A percentile compares a stretch with the other conserved stretches of the same genome.
Conservation (phyloP, 2,329 filamentous ascomycete genomes). For the Bisporella sp. region DNA sequence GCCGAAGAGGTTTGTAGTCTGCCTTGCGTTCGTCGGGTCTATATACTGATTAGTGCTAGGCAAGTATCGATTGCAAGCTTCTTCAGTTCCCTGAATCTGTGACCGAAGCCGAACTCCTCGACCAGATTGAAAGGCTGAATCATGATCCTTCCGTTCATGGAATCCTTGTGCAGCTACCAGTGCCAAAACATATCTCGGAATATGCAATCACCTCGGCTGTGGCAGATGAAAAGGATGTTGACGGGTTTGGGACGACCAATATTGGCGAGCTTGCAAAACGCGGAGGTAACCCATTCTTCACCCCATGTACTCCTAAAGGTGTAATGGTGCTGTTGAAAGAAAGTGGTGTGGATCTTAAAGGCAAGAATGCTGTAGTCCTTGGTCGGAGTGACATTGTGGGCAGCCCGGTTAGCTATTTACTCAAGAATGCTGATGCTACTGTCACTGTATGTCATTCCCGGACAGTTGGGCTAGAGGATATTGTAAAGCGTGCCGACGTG, state of each 20-base stretch:
- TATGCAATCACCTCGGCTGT: slow-evolving; percentile 86
- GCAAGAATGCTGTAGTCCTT: slow-evolving; percentile 91
- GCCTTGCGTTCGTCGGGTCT: slow-evolving; percentile 6
- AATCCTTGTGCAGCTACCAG: slow-evolving; percentile 86
- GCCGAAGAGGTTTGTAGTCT: slow-evolving; percentile 66
- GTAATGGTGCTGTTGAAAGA: slow-evolving; percentile 89
- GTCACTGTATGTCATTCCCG: slow-evolving; percentile 94
- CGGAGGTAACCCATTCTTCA: slow-evolving; percentile 81
- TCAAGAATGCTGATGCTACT: slow-evolving; percentile 93
- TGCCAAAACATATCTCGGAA: slow-evolving; percentile 86
- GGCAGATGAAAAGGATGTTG: slow-evolving; percentile 90
- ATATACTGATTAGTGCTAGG: slow-evolving; percentile 42
- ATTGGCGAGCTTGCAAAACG: slow-evolving; percentile 97
- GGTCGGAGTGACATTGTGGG: slow-evolving; percentile 96
- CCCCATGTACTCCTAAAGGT: slow-evolving; percentile 93
- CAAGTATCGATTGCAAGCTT: slow-evolving; percentile 82
- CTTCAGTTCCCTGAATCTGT: slow-evolving; percentile 77
- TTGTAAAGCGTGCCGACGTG: slow-evolving; percentile 81
- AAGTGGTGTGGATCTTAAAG: slow-evolving; percentile 72
- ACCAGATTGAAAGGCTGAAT: slow-evolving; percentile 76
- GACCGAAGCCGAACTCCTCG: slow-evolving; percentile 77
- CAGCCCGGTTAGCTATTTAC: slow-evolving; percentile 89
- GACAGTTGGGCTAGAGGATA: slow-evolving; percentile 64
- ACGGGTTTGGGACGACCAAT: slow-evolving; percentile 90
- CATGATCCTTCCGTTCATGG: slow-evolving; percentile 81